Evolutionary conservation across 768 basidiomycete genomes (phyloP).

Genomic region (Lactarius trivialis): DNA sequence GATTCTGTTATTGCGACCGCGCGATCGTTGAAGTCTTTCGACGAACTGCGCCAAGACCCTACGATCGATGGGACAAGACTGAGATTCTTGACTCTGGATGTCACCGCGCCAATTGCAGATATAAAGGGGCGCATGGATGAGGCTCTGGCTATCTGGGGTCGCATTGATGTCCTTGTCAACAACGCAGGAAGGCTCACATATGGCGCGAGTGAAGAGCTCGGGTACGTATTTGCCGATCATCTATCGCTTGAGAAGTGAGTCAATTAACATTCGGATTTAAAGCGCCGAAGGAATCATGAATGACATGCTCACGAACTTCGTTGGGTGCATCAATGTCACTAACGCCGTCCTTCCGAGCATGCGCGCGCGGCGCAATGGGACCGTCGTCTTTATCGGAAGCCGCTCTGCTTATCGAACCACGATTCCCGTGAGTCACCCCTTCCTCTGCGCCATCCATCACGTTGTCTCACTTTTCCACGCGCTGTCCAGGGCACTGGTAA

Average conservation of each 20-base stretch:
- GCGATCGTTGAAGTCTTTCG: constrained; percentile 1
- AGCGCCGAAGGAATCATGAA: constrained; percentile 10
- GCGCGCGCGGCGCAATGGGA: constrained; percentile 32
- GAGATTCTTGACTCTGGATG: constrained; percentile 6
- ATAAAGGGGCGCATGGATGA: constrained; percentile 2
- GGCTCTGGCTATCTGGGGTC: constrained; percentile 11
- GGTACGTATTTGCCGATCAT: background rate
- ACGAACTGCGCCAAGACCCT: background rate
- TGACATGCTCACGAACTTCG: constrained; percentile 35
- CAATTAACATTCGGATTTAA: background rate
- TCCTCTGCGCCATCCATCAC: background rate
- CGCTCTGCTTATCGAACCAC: constrained; percentile 27
- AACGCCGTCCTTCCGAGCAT: constrained; percentile 40
- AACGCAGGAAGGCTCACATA: constrained; percentile 10
- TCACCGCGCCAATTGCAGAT: constrained; percentile 4
- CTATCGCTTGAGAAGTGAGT: background rate
- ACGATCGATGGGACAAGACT: background rate
- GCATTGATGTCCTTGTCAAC: constrained; percentile 17
- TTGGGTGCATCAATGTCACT: constrained; percentile 40
- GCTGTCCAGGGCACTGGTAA: background rate
- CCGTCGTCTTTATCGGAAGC: constrained; percentile 34
- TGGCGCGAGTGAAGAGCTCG: constrained; percentile 10
- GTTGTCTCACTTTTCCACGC: background rate
- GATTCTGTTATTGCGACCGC: constrained; percentile 13
- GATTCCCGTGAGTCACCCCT: background rate